These are phyloP conservation scores for Primulina huaijiensis DNA, from an alignment of 257 asterid genomes.

Conservation along the genomic window DNA sequence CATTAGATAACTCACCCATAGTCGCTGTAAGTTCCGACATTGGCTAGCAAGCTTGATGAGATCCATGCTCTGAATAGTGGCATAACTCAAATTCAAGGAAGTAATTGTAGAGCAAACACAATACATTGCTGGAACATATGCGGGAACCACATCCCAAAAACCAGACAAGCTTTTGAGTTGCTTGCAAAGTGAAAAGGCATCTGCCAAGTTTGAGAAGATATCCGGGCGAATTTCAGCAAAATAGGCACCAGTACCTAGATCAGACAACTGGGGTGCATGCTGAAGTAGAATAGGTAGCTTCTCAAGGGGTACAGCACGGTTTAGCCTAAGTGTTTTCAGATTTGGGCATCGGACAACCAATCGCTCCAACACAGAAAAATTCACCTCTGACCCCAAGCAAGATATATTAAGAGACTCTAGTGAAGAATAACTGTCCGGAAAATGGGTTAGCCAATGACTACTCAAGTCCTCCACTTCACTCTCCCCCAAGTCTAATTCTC, in stretches of 20 bases:
- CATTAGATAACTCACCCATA: slow-evolving; percentile 64
- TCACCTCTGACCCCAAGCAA: slow-evolving; percentile 57
- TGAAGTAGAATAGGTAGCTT: slow-evolving; percentile 58
- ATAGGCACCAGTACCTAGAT: slow-evolving; percentile 67
- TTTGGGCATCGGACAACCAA: slow-evolving; percentile 63
- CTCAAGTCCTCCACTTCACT: slow-evolving; percentile 67
- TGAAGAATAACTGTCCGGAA: slow-evolving; percentile 58
- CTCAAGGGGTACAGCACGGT: slow-evolving; percentile 69
- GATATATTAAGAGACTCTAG: slow-evolving; percentile 65
- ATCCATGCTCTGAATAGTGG: slow-evolving; percentile 65
- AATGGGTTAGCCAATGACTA: slow-evolving; percentile 72
- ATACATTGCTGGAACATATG: slow-evolving; percentile 77
- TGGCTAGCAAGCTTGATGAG: slow-evolving; percentile 63
- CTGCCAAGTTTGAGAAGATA: slow-evolving; percentile 49
- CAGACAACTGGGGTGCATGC: slow-evolving; percentile 58
- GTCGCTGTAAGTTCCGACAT: slow-evolving; percentile 66
- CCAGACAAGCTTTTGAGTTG: slow-evolving; percentile 78
- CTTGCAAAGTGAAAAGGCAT: slow-evolving; percentile 75
- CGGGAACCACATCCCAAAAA: slow-evolving; percentile 85
- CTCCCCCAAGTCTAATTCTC: slow-evolving; percentile 64
- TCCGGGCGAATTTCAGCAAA: slow-evolving; percentile 55
- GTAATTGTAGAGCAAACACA: slow-evolving; percentile 64
- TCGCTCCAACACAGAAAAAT: slow-evolving; percentile 58
- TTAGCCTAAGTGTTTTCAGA: slow-evolving; percentile 53
- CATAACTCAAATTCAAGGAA: slow-evolving; percentile 77